phyloP scores from a whole-genome alignment of 116 monocot species.

The Papilionanthe hybrid region DNA sequence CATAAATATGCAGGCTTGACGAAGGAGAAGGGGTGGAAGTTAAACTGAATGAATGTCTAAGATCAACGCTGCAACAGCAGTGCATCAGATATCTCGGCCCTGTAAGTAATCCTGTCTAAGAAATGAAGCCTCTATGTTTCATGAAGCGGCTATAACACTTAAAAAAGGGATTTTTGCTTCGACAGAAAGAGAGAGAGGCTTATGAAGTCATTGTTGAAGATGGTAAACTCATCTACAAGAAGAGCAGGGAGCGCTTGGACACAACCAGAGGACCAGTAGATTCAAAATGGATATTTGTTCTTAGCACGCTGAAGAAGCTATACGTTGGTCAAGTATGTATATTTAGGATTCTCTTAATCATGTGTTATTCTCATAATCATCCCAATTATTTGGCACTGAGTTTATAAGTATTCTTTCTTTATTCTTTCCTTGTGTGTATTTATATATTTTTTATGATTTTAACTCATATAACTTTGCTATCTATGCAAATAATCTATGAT shows the following conservation, averaged over 20 bases:
- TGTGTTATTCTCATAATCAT: neutral
- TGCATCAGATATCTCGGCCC: constrained; percentile 94
- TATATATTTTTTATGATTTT: too few relatives aligned
- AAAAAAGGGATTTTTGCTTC: neutral
- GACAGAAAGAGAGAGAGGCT: constrained; percentile 83
- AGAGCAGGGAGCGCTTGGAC: constrained; percentile 40
- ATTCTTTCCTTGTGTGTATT: too few relatives aligned
- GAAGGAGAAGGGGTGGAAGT: constrained; percentile 85
- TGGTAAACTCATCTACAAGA: constrained; percentile 65
- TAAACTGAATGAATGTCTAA: constrained; percentile 51
- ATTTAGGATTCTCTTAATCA: neutral
- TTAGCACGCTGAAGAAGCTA: constrained; percentile 70
- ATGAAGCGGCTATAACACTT: neutral
- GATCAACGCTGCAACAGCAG: constrained; percentile 72
- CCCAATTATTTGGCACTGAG: too few relatives aligned
- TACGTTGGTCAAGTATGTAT: constrained; percentile 72
- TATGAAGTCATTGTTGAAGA: constrained; percentile 75
- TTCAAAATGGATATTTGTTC: constrained; percentile 89
- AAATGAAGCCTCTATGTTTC: neutral
- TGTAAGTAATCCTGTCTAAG: constrained; percentile 27
- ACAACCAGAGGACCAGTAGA: constrained; percentile 31
- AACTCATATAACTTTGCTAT: too few relatives aligned
- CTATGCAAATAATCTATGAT: too few relatives aligned
- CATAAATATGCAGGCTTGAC: constrained; percentile 53
- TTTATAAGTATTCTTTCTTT: too few relatives aligned